Evolutionary conservation across 176 grass and related monocot genomes (phyloP).

Genomic region (Cenchrus purpureus): DNA sequence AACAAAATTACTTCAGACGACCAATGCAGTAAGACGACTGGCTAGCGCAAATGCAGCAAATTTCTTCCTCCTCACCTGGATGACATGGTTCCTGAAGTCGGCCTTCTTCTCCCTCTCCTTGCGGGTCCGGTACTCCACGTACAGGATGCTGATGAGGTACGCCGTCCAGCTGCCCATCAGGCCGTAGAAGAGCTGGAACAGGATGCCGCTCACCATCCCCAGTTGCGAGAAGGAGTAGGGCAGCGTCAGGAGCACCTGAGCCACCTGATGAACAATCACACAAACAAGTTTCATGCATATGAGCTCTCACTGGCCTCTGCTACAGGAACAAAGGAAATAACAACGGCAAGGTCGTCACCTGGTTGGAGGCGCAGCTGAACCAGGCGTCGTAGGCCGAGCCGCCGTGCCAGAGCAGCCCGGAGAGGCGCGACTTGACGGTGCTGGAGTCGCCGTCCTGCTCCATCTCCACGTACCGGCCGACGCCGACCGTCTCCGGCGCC

Average conservation of each 20-base stretch:
- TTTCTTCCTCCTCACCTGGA: slow-evolving; percentile 70
- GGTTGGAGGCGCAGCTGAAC: slow-evolving; percentile 99
- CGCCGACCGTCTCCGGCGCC: slow-evolving; percentile 70
- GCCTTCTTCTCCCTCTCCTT: slow-evolving; percentile 99
- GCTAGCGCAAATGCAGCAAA: background rate
- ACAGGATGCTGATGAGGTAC: slow-evolving; percentile 97
- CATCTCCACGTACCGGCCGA: slow-evolving; percentile 87
- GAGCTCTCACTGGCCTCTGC: background rate
- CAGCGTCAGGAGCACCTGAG: slow-evolving; percentile 94
- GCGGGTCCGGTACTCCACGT: slow-evolving; percentile 90
- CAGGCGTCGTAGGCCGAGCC: slow-evolving; percentile 98
- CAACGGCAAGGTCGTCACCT: slow-evolving; percentile 42
- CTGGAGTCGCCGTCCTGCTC: slow-evolving; percentile 63
- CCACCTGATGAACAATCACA: slow-evolving; percentile 67
- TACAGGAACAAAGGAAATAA: background rate
- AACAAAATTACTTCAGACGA: background rate
- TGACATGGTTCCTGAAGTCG: slow-evolving; percentile 97
- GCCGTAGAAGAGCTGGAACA: slow-evolving; percentile 96
- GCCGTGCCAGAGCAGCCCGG: slow-evolving; percentile 92
- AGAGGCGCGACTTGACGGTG: slow-evolving; percentile 74
- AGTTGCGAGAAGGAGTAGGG: slow-evolving; percentile 99
- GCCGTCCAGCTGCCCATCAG: slow-evolving; percentile 97
- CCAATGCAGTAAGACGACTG: background rate
- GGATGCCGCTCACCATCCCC: slow-evolving; percentile 90
- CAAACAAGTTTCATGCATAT: background rate